Evolutionary conservation across 805 yeast species (phyloP).

Genomic region (Metschnikowia noctiluminum): DNA sequence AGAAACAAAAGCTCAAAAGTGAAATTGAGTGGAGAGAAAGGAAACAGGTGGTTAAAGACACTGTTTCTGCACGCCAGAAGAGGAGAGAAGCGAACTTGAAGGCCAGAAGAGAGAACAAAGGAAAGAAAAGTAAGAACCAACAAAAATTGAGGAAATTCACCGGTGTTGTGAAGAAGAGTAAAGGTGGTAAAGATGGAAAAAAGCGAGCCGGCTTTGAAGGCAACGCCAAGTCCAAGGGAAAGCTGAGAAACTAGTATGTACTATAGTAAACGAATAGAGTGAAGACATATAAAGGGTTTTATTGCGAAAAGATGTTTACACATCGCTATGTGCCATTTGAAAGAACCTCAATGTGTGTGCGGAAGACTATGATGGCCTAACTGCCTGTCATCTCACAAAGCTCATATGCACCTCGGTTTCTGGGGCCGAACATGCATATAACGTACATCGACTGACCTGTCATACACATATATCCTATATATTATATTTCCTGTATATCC

Average conservation of each 20-base stretch:
- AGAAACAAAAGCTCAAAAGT: conserved; percentile 77
- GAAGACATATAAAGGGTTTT: not conserved
- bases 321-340: too few species aligned
- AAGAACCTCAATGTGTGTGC: not conserved
- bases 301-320: not conserved
- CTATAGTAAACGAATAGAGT: conserved; percentile 5
- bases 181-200: conserved; percentile 24
- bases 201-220: conserved; percentile 94
- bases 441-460: not conserved
- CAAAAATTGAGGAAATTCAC: conserved; percentile 65
- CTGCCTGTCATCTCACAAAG: not conserved
- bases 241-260: conserved; percentile 24
- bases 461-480: conserved; percentile 1
- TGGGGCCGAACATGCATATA: too few species aligned
- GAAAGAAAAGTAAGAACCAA: conserved; percentile 71
- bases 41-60: conserved; percentile 71
- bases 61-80: conserved; percentile 70
- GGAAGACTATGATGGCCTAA: not conserved
- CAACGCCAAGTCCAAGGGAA: conserved; percentile 41
- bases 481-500: too few species aligned
- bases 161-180: conserved; percentile 48
- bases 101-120: conserved; percentile 81
- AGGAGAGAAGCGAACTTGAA: conserved; percentile 90
- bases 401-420: not conserved
- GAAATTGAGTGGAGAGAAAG: conserved; percentile 93